Conservation (phyloP, 257 asterid genomes). For the Nicotiana tomentosiformis region DNA sequence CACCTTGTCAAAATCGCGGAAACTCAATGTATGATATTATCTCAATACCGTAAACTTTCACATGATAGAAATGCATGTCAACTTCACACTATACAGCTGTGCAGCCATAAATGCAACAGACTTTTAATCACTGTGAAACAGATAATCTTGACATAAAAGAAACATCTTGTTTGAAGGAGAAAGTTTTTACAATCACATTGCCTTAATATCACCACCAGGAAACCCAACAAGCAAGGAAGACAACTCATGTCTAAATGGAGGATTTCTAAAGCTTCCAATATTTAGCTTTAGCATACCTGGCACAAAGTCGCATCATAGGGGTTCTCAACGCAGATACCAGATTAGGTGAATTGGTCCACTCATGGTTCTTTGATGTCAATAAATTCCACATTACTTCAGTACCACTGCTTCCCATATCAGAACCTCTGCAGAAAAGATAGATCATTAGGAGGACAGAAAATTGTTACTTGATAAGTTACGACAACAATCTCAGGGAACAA, state of each 20-base stretch:
- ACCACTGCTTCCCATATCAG: slow-evolving; percentile 44
- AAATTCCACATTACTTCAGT: slow-evolving; percentile 58
- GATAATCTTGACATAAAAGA: background rate
- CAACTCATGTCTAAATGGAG: background rate
- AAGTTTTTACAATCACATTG: background rate
- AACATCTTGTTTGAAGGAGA: background rate
- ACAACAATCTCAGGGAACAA: background rate
- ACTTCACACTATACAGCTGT: background rate
- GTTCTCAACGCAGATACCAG: slow-evolving; percentile 39
- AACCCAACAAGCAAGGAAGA: background rate
- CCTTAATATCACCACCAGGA: background rate
- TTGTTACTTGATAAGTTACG: slow-evolving; percentile 1
- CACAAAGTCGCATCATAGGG: slow-evolving; percentile 83
- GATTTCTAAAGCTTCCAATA: background rate
- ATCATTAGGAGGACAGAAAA: background rate
- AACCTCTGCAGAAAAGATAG: slow-evolving; percentile 40
- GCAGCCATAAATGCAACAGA: background rate
- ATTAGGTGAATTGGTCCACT: slow-evolving; percentile 61
- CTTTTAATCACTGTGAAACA: background rate
- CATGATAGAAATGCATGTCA: background rate
- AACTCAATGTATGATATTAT: background rate
- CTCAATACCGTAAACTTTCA: background rate
- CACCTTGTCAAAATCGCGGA: too few relatives aligned
- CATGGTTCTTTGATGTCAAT: slow-evolving; percentile 41
- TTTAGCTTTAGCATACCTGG: slow-evolving; percentile 44